These are phyloP conservation scores for Echium plantagineum DNA, from an alignment of 257 asterid genomes.

Conservation along the genomic window DNA sequence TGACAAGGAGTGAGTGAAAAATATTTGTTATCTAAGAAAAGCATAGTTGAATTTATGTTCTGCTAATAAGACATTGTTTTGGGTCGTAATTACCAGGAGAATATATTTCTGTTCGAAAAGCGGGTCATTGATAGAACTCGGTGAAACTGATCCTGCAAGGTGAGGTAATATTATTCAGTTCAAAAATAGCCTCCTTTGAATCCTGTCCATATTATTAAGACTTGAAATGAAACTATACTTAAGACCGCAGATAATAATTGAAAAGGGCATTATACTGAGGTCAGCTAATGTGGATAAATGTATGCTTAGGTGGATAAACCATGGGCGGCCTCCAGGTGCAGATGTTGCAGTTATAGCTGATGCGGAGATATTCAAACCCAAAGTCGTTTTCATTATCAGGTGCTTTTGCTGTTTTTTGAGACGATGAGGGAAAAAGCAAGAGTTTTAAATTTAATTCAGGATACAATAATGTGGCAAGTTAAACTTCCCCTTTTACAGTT, in stretches of 20 bases:
- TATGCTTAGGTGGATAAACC: conserved; percentile 56
- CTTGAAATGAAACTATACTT: not conserved
- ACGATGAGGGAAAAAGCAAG: not conserved
- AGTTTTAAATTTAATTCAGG: not conserved
- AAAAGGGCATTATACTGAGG: not conserved
- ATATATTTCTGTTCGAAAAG: conserved; percentile 51
- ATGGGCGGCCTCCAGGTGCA: conserved; percentile 78
- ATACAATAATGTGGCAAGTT: not conserved
- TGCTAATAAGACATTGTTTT: conserved; percentile 23
- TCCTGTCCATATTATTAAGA: not conserved
- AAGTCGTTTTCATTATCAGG: conserved; percentile 60
- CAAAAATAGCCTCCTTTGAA: not conserved
- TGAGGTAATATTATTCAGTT: conserved; percentile 15
- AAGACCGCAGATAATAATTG: not conserved
- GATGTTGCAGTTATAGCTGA: conserved; percentile 50
- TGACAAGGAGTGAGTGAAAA: conserved; percentile 53
- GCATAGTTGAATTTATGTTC: not conserved
- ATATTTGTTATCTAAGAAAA: conserved; percentile 6
- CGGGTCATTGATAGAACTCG: conserved; percentile 51
- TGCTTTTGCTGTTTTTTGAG: conserved; percentile 12
- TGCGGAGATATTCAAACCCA: conserved; percentile 36
- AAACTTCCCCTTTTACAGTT: conserved; percentile 26
- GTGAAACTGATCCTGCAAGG: conserved; percentile 51
- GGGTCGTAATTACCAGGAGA: conserved; percentile 40
- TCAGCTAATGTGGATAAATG: not conserved